phyloP scores from a whole-genome alignment of 768 basidiomycete genomes.

The Leccinum uliginosum region DNA sequence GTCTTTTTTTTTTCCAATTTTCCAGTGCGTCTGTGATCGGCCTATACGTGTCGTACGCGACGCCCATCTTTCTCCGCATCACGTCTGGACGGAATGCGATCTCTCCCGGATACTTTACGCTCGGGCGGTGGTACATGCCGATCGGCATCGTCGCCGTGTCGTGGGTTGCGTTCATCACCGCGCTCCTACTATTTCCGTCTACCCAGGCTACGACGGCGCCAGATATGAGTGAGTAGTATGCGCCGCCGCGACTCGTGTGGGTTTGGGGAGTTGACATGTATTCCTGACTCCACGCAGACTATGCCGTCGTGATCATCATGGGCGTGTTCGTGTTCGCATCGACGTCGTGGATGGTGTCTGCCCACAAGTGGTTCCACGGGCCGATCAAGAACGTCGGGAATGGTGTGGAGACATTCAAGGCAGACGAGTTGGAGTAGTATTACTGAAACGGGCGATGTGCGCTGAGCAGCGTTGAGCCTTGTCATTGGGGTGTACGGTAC shows the following conservation, averaged over 20 bases:
- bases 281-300: constrained; percentile 40
- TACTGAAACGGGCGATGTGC: not conserved
- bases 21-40: constrained; percentile 65
- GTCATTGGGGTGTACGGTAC: too few species aligned
- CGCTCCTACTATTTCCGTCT: constrained; percentile 56
- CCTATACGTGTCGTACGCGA: constrained; percentile 56
- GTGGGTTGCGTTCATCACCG: constrained; percentile 63
- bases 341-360: constrained; percentile 60
- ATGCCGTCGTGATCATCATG: constrained; percentile 62
- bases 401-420: not conserved
- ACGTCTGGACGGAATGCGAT: constrained; percentile 61
- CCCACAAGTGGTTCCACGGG: constrained; percentile 67
- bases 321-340: constrained; percentile 63
- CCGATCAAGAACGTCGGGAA: constrained; percentile 50
- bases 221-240: constrained; percentile 55
- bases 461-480: not conserved
- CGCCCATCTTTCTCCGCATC: constrained; percentile 67
- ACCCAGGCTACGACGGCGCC: constrained; percentile 35
- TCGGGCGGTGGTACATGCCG: constrained; percentile 58
- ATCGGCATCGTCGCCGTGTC: constrained; percentile 56
- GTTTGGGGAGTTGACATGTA: constrained; percentile 1
- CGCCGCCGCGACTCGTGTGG: not conserved
- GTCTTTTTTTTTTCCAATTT: not conserved
- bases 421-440: constrained; percentile 10
- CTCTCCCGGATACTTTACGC: constrained; percentile 53